Evolutionary conservation across 2,329 filamentous ascomycete genomes (phyloP).

Genomic region (Atkinsonella hypoxylon): DNA sequence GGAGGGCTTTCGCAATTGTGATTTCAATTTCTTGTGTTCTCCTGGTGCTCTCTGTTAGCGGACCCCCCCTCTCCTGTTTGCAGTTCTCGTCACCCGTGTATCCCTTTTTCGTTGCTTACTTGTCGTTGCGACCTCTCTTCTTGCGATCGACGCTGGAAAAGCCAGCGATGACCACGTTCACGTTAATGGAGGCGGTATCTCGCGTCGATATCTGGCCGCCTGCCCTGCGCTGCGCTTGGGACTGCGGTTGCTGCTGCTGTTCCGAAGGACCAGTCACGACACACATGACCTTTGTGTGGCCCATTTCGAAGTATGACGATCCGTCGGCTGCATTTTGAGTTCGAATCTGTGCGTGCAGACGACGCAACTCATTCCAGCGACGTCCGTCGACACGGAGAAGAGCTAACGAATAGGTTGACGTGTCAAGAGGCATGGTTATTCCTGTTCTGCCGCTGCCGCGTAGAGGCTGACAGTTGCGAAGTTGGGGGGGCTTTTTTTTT

Average conservation of each 20-base stretch:
- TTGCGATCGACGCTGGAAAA: conserved; percentile 83
- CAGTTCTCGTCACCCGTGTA: not conserved
- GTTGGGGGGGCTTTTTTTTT: too few relatives aligned
- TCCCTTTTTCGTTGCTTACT: conserved; percentile 39
- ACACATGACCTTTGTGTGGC: conserved; percentile 94
- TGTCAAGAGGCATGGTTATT: conserved; percentile 75
- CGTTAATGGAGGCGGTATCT: conserved; percentile 49
- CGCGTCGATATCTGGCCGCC: conserved; percentile 32
- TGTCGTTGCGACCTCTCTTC: conserved; percentile 62
- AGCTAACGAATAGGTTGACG: conserved; percentile 78
- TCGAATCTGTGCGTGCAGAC: conserved; percentile 77
- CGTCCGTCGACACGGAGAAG: conserved; percentile 73
- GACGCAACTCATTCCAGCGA: conserved; percentile 93
- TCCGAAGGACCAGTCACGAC: conserved; percentile 81
- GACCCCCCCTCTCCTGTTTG: not conserved
- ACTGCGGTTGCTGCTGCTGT: conserved; percentile 51
- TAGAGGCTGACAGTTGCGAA: too few relatives aligned
- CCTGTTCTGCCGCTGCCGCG: not conserved
- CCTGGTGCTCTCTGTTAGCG: conserved; percentile 34
- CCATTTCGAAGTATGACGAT: conserved; percentile 89
- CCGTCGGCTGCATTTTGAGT: conserved; percentile 90
- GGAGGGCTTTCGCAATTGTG: conserved; percentile 66
- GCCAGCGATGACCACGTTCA: conserved; percentile 75
- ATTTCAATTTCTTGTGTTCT: conserved; percentile 70
- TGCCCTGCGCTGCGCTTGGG: conserved; percentile 22